phyloP scores from a whole-genome alignment of 345 rosid species.

The Citrus glauca region DNA sequence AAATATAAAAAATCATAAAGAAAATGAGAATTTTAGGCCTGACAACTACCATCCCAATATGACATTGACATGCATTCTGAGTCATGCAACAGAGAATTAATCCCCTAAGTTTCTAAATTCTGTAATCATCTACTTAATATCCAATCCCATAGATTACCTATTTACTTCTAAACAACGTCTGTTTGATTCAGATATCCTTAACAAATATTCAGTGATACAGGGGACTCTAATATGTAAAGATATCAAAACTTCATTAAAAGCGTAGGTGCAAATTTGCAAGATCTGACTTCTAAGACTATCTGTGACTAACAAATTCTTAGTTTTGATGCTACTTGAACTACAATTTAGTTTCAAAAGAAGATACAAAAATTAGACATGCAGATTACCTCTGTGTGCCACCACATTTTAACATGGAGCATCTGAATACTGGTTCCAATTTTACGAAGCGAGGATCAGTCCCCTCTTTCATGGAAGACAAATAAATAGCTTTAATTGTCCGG shows the following conservation, averaged over 20 bases:
- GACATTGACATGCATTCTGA: background rate
- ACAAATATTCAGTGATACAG: background rate
- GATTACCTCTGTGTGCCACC: conserved; percentile 68
- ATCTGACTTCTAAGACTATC: background rate
- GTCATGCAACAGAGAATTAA: background rate
- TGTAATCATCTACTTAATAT: background rate
- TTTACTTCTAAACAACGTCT: background rate
- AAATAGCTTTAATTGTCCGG: conserved; percentile 42
- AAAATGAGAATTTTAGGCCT: background rate
- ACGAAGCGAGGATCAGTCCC: conserved; percentile 87
- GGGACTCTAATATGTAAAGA: background rate
- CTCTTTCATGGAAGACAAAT: conserved; percentile 47
- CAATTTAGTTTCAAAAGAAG: background rate
- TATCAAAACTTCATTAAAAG: background rate
- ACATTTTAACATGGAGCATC: conserved; percentile 60
- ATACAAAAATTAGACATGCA: conserved; percentile 3
- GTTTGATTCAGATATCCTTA: background rate
- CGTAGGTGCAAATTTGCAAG: background rate
- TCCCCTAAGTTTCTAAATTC: background rate
- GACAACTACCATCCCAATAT: background rate
- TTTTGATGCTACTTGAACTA: background rate
- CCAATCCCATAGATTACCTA: background rate
- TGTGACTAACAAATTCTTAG: background rate
- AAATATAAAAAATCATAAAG: background rate
- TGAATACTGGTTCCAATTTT: conserved; percentile 81